These are phyloP conservation scores for Emmonsiellopsis sp. DNA, from an alignment of 2,329 filamentous ascomycete genomes.

Conservation along the genomic window DNA sequence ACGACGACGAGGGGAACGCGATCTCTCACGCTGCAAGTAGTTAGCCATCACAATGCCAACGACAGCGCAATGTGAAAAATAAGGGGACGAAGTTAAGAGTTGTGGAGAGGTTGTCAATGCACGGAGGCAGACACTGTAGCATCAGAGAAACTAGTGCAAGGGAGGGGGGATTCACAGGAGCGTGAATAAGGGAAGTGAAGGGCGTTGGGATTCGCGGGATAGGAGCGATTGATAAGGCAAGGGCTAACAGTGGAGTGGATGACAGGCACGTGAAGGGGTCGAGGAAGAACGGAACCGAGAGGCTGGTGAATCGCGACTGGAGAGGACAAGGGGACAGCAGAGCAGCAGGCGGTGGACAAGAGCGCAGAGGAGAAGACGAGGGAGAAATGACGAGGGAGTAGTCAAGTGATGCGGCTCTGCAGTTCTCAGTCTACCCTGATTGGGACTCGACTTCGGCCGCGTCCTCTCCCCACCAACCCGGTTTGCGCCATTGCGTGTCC, in stretches of 20 bases:
- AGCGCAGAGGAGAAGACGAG: neutral
- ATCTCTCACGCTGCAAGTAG: slow-evolving; percentile 63
- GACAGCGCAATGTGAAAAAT: too few relatives aligned
- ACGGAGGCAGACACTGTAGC: too few relatives aligned
- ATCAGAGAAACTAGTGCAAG: too few relatives aligned
- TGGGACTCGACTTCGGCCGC: neutral
- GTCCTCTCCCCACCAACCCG: neutral
- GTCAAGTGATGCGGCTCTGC: slow-evolving; percentile 2
- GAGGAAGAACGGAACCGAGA: too few relatives aligned
- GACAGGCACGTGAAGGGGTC: neutral
- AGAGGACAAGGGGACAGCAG: neutral
- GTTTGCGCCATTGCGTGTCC: neutral
- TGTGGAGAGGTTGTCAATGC: too few relatives aligned
- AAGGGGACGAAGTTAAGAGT: too few relatives aligned
- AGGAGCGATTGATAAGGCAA: too few relatives aligned
- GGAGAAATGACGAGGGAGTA: neutral
- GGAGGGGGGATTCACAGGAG: too few relatives aligned
- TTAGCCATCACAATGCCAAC: slow-evolving; percentile 29
- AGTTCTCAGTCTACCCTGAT: neutral
- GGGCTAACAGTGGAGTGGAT: neutral
- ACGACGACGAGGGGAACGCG: slow-evolving; percentile 55
- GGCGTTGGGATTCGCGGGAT: neutral
- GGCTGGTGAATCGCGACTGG: neutral
- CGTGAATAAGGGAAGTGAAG: neutral
- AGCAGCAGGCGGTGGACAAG: neutral